Evolutionary conservation across 2,329 filamentous ascomycete species (phyloP), one percentile per base, ranked within the genome.

Genomic region (Huntiella omanensis): DNA sequence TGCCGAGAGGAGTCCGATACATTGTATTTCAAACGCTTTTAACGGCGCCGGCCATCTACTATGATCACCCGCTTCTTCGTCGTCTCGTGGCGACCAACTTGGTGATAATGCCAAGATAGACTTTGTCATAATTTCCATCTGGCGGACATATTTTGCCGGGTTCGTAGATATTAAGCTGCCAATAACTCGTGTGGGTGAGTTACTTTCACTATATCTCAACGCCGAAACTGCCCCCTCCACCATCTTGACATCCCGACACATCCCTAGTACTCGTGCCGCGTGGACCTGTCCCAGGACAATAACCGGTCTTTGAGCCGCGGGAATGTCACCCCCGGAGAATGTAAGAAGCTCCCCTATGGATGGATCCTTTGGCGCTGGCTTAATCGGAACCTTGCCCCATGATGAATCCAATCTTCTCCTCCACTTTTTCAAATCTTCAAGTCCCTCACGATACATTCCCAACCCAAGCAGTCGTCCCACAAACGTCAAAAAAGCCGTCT

Each of bases 401-500:
- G 50, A 50, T 19, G 45, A 45, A 40, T 80, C 74, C 38, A 87
- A 54, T 32, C 75, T 68, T 50, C 63, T 68, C 57, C 83, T 85
- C 52, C 87, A 57, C 8, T 77, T 62, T 36, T 72, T 66, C 49
- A 87, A 57, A 54, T 87, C 82, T 55, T 76, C 82, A 37, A 75
- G 60, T 0, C 83, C 81, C 48, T 79, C 64, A n/a, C 76, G 72
- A 40, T 80, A 71, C 44, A 86, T 59, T 1, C 74, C 73, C 41
- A 84, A 64, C 0, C 65, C 63, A 11, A 85, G 62, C 1, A 87
- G 64, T 56, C 77, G 83, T 35, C 72, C 71, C 35, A 80, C 61
- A 45, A 87, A 67, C 0, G 77, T 75, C 12, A 80, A 72, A 68
- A 83, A 81, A 46, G 81, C 83, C 49, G 68, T 76, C 56, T 87